phyloP scores from a whole-genome alignment of 73 alveolate genomes.

The Paraurostyla sp. region DNA sequence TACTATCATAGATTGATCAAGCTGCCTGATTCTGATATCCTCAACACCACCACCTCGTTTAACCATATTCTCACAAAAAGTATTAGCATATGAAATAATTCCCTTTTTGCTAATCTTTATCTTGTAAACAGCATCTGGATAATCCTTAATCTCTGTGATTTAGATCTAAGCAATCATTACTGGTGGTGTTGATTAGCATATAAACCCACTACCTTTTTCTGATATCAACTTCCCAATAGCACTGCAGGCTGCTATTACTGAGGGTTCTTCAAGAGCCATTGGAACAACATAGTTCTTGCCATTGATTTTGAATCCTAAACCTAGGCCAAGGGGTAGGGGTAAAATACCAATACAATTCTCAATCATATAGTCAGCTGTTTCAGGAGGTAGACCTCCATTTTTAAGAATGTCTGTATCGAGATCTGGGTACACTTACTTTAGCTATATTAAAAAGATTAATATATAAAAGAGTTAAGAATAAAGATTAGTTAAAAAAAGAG shows the following conservation, averaged over 20 bases:
- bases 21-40: constrained; percentile 82
- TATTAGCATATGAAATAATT: constrained; percentile 92
- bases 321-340: constrained; percentile 96
- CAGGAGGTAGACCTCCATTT: constrained; percentile 91
- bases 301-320: constrained; percentile 94
- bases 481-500: not conserved
- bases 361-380: constrained; percentile 95
- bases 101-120: constrained; percentile 79
- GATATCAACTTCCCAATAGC: constrained; percentile 95
- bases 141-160: constrained; percentile 80
- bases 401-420: constrained; percentile 78
- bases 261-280: constrained; percentile 99
- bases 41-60: constrained; percentile 98
- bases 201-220: constrained; percentile 94
- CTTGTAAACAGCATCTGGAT: constrained; percentile 71
- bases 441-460: constrained; percentile 34
- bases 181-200: constrained; percentile 87
- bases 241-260: constrained; percentile 99
- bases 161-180: constrained; percentile 97
- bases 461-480: not conserved
- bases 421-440: constrained; percentile 80
- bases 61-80: constrained; percentile 92
- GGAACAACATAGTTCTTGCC: constrained; percentile 94
- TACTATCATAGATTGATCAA: constrained; percentile 64
- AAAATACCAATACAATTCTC: constrained; percentile 97